phyloP scores from a whole-genome alignment of 257 asterid genomes.

The Solanum chiquidenum region DNA sequence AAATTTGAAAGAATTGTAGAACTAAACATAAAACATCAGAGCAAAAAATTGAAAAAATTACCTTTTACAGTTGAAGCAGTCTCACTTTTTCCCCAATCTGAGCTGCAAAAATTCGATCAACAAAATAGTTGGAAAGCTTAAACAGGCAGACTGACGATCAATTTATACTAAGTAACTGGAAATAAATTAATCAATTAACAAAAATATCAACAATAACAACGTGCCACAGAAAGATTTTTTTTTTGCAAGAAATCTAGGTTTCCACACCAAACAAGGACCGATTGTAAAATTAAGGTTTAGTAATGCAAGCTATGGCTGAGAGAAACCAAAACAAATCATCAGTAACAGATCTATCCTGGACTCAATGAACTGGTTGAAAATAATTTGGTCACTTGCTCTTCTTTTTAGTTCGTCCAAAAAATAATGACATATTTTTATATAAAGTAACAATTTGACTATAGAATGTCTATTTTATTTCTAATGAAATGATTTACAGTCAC shows the following conservation, averaged over 20 bases:
- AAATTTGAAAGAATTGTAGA: background rate
- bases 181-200: background rate
- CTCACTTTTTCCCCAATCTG: background rate
- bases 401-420: too few relatives aligned
- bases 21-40: background rate
- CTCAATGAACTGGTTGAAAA: background rate
- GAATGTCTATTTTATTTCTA: too few relatives aligned
- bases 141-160: background rate
- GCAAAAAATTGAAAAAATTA: background rate
- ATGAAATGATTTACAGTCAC: too few relatives aligned
- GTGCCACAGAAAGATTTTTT: background rate
- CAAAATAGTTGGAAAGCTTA: background rate
- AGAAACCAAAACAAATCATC: too few relatives aligned
- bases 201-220: background rate
- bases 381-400: too few relatives aligned
- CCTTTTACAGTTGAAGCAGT: background rate
- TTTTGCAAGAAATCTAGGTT: too few relatives aligned
- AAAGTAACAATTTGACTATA: too few relatives aligned
- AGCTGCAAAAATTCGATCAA: background rate
- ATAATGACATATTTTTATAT: too few relatives aligned
- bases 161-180: background rate
- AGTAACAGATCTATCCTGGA: too few relatives aligned
- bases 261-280: background rate
- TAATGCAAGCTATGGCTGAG: background rate
- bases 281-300: background rate